phyloP scores from a whole-genome alignment of 805 yeast genomes.

The Yarrowia divulgata region DNA sequence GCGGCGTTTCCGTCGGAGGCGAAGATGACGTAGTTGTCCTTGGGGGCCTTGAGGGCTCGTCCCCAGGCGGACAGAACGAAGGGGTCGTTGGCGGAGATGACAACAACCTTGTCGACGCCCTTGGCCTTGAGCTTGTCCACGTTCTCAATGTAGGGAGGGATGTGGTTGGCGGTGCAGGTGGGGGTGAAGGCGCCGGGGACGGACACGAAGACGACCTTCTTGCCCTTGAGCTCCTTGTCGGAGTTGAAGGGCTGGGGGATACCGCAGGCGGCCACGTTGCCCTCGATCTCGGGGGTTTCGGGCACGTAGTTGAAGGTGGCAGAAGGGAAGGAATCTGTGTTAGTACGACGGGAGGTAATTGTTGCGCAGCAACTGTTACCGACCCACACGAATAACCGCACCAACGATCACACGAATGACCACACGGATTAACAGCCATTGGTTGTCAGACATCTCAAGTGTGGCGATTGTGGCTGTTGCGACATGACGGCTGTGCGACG shows the following conservation, averaged over 20 bases:
- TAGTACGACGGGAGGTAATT: not conserved
- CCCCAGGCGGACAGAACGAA: constrained; percentile 77
- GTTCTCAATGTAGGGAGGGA: constrained; percentile 68
- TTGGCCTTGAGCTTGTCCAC: constrained; percentile 60
- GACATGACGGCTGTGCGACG: no score
- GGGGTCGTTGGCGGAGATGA: constrained; percentile 73
- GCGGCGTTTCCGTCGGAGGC: constrained; percentile 71
- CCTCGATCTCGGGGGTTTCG: constrained; percentile 47
- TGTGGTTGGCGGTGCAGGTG: constrained; percentile 73
- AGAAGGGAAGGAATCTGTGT: constrained; percentile 37
- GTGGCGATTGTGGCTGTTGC: no score
- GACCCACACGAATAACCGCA: no score
- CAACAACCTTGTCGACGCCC: constrained; percentile 68
- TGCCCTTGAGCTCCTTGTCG: constrained; percentile 52
- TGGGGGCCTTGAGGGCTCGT: constrained; percentile 54
- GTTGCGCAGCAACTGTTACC: no score
- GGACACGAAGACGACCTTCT: constrained; percentile 71
- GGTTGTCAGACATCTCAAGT: no score
- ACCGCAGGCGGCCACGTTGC: constrained; percentile 51
- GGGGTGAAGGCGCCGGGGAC: constrained; percentile 93
- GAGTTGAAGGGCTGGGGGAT: constrained; percentile 51
- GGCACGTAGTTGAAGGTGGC: constrained; percentile 50
- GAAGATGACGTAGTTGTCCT: constrained; percentile 57
- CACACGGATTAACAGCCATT: no score
- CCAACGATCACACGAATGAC: no score